Conservation (phyloP, 306 rosid species). For the Pyrus betulifolia region DNA sequence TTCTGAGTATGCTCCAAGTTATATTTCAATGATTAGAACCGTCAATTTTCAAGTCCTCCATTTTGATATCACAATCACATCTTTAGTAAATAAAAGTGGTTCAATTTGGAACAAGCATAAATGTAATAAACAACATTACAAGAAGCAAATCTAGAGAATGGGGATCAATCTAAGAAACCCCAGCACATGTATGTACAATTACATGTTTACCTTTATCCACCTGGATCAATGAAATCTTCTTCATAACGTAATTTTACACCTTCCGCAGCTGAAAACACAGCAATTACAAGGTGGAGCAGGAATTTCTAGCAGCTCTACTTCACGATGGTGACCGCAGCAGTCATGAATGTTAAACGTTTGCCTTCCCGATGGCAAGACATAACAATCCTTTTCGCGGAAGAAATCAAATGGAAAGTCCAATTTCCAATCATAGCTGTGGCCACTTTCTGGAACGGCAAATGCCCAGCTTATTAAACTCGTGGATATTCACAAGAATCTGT, state of each 20-base stretch:
- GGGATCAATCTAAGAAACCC: conserved; percentile 31
- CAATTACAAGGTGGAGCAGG: conserved; percentile 8
- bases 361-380: not conserved
- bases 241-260: not conserved
- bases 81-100: too few relatives aligned
- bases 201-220: conserved; percentile 6
- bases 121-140: not conserved
- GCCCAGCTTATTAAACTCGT: conserved; percentile 19
- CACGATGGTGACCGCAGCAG: not conserved
- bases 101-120: too few relatives aligned
- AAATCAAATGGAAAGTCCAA: conserved; percentile 2
- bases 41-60: too few relatives aligned
- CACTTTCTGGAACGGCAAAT: conserved; percentile 13
- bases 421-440: not conserved
- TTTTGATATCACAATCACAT: too few relatives aligned
- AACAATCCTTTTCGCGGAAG: conserved; percentile 1
- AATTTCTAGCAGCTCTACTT: conserved; percentile 5
- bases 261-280: conserved; percentile 4
- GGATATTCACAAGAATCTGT: conserved; percentile 15
- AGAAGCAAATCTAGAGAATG: not conserved
- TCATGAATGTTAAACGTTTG: not conserved
- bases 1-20: too few relatives aligned
- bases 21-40: too few relatives aligned
- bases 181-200: conserved; percentile 6
- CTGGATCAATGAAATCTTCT: conserved; percentile 10